phyloP scores from a whole-genome alignment of 2,329 filamentous ascomycete genomes.

The Sarocladiaceae sp. region DNA sequence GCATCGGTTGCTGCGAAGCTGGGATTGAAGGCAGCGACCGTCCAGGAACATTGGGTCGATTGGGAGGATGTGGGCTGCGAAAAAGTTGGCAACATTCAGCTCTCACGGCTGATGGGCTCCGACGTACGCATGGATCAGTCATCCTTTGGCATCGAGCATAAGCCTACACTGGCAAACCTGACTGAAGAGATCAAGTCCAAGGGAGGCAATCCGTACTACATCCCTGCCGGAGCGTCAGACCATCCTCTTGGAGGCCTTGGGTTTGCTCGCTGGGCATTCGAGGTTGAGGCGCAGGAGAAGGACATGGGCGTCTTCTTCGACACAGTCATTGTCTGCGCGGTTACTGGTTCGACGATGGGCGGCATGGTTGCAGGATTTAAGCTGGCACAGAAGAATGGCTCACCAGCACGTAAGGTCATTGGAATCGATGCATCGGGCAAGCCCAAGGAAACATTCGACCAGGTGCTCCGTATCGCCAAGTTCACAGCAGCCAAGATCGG shows the following conservation, averaged over 20 bases:
- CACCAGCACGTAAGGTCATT: slow-evolving; percentile 50
- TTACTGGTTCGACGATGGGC: slow-evolving; percentile 66
- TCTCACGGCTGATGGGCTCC: slow-evolving; percentile 63
- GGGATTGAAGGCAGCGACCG: slow-evolving; percentile 49
- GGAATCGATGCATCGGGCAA: slow-evolving; percentile 55
- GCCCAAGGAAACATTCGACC: slow-evolving; percentile 52
- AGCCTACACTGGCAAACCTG: slow-evolving; percentile 51
- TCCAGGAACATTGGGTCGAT: slow-evolving; percentile 65
- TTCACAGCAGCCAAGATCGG: slow-evolving; percentile 61
- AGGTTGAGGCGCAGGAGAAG: slow-evolving; percentile 61
- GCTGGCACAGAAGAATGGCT: slow-evolving; percentile 44
- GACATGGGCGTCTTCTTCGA: slow-evolving; percentile 62
- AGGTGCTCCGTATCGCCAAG: slow-evolving; percentile 63
- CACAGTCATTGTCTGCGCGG: slow-evolving; percentile 65
- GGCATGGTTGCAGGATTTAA: slow-evolving; percentile 73
- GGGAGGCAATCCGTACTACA: slow-evolving; percentile 64
- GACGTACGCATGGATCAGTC: slow-evolving; percentile 58
- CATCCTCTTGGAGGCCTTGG: slow-evolving; percentile 67
- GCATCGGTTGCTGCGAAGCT: slow-evolving; percentile 56
- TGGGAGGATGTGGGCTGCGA: slow-evolving; percentile 56
- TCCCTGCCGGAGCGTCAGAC: slow-evolving; percentile 67
- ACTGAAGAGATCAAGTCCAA: slow-evolving; percentile 45
- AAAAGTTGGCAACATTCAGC: slow-evolving; percentile 67
- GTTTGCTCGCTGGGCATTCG: slow-evolving; percentile 68
- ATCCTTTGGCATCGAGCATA: slow-evolving; percentile 66